Percentiles rank a stretch among this genome's conserved stretches.
Conservation (phyloP, 352 stramenopile genomes). For the Plasmopara muralis region DNA sequence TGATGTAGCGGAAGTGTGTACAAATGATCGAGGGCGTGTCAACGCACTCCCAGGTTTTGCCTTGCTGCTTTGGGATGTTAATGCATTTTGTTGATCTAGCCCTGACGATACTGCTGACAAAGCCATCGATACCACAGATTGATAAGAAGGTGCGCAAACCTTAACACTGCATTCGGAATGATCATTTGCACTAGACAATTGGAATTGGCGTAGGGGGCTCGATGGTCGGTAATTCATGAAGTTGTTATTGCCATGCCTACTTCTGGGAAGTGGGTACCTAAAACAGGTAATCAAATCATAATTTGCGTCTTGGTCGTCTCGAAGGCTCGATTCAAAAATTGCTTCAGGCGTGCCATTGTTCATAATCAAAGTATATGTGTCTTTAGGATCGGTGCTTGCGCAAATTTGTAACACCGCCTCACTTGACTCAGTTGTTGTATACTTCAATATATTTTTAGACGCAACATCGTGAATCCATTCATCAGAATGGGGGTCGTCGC, state of each 20-base stretch:
- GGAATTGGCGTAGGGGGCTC: constrained; percentile 1
- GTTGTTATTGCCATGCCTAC: constrained; percentile 1
- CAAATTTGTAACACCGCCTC: constrained; percentile 3
- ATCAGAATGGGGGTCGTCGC: constrained; percentile 28
- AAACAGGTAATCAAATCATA: constrained; percentile 27
- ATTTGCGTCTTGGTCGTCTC: constrained; percentile 19
- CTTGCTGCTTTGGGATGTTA: constrained; percentile 2
- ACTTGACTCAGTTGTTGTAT: not conserved
- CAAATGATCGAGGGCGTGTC: constrained; percentile 12
- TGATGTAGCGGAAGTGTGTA: constrained; percentile 4
- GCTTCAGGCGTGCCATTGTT: constrained; percentile 18
- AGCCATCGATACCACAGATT: not conserved
- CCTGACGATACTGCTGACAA: constrained; percentile 3
- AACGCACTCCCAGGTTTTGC: constrained; percentile 13
- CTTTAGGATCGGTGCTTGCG: not conserved
- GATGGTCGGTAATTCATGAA: constrained; percentile 7
- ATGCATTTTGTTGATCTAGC: constrained; percentile 8
- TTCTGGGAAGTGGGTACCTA: constrained; percentile 19
- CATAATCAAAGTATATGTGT: constrained; percentile 36
- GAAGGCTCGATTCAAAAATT: constrained; percentile 27
- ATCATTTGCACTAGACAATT: constrained; percentile 3
- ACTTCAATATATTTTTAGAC: not conserved
- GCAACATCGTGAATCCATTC: constrained; percentile 37
- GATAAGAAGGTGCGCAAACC: not conserved
- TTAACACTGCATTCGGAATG: constrained; percentile 2